Evolutionary conservation across 352 stramenopile species (phyloP), one percentile per base, ranked within the genome.

Genomic region (Phytopythium montanum): DNA sequence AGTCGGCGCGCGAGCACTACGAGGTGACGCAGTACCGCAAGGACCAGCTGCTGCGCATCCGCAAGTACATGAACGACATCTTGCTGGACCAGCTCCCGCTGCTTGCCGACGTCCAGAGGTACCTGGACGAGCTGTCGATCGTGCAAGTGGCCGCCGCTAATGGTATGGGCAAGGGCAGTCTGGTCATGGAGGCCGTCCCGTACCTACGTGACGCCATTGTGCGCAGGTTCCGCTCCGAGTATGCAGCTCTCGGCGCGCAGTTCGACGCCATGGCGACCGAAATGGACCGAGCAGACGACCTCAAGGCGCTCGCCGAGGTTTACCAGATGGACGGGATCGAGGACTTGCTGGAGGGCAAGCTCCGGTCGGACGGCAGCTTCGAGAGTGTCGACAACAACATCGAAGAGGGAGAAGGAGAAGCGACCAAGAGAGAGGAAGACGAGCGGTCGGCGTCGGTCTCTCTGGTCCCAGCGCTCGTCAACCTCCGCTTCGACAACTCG

Each of bases 91-190:
- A 99, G 62, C 68, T 99, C 9, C 96, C 96, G 23, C 68, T 99
- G n/a, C 84, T 99, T 13, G 63, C 76, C 9, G 93, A 98, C 46
- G 79, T 99, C 4, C 90, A 96, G 57, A 79, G 93, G 19, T 98
- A 98, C 68, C 80, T 99, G 61, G 96, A 99, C 64, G 96, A 99
- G 66, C 72, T 99, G 39, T 82, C 88, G 1, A 94, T 98, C 62
- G 80, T 98, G 39, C 86, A 97, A 21, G 83, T 97, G 3, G 64
- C 61, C 18, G 67, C 51, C 53, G 57, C 66, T 5, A 73, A 60
- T 10, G 58, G 60, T 21, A 38, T 70, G 29, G 48, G 70, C 23
- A 76, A 75, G 39, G 75, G 81, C 28, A 75, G 75, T 42, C 61
- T 95, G 18, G 76, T 95, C 28, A 91, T 95, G 81, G 85, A 95